phyloP scores from a whole-genome alignment of 495 filamentous ascomycete species.

The Aspergillus homomorphus region DNA sequence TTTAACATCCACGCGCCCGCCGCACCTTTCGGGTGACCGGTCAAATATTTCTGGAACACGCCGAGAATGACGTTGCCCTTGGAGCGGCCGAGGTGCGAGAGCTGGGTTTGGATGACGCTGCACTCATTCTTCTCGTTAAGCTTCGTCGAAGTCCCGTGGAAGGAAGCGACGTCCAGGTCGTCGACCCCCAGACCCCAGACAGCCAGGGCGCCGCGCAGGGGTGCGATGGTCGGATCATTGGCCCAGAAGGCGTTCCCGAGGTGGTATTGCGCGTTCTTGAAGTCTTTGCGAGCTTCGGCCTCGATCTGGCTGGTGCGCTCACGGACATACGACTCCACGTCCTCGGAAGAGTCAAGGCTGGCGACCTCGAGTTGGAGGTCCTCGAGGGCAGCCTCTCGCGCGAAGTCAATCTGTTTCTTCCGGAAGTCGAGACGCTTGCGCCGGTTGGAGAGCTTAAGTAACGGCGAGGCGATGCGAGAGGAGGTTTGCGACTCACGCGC shows the following conservation, averaged over 20 bases:
- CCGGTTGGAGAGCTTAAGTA: constrained; percentile 37
- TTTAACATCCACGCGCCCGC: constrained; percentile 99
- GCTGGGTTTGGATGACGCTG: constrained; percentile 89
- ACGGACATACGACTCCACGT: background rate
- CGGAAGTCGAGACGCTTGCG: background rate
- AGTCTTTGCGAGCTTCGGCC: too few relatives aligned
- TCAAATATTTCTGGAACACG: constrained; percentile 98
- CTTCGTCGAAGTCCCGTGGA: constrained; percentile 96
- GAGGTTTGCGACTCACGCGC: constrained; percentile 85
- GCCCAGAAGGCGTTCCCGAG: background rate
- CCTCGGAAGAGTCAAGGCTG: background rate
- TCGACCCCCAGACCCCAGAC: constrained; percentile 98
- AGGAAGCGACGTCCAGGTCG: constrained; percentile 86
- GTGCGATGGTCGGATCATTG: constrained; percentile 29
- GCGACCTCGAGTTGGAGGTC: background rate
- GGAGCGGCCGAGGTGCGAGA: constrained; percentile 84
- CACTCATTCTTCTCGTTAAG: constrained; percentile 99
- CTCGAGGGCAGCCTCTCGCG: constrained; percentile 63
- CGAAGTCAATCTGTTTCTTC: constrained; percentile 29
- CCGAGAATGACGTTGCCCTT: constrained; percentile 93
- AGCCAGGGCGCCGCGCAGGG: constrained; percentile 87
- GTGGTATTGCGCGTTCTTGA: constrained; percentile 46
- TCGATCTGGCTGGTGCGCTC: background rate
- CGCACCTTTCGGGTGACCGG: constrained; percentile 96
- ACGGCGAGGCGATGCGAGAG: constrained; percentile 77